Evolutionary conservation across 2,329 filamentous ascomycete genomes (phyloP), one percentile per base, ranked within the genome.

Genomic region (Calonectria hawksworthii): DNA sequence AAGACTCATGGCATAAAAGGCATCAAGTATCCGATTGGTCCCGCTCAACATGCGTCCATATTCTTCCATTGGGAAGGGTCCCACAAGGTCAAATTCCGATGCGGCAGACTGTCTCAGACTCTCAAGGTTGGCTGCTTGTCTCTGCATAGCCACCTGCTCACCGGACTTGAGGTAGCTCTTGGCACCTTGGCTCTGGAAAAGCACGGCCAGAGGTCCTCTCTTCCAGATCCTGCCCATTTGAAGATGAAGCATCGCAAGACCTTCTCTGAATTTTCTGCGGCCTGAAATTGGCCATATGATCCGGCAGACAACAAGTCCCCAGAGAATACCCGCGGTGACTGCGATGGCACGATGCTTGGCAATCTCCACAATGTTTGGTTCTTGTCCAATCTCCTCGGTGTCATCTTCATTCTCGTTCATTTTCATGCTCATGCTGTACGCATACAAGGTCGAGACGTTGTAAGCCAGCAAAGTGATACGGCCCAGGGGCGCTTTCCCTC

Each of bases 151-250:
- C 4, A 61, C 67, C 21, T 79, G 72, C 11, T 78, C 73, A 0
- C 74, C 66, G 0, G 74, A 74, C 74, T 80, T 81, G 83, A 86
- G 84, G 80, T 96, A 98, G 69, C 94, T 93, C 82, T 98, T 96
- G 36, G 88, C 87, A 36, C 86, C 87, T 76, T 91, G 87, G 63
- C 89, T 92, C 50, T 92, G 90, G 0, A 93, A 87, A 50, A 98
- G 89, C 0, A 93, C 92, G 0, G 94, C 93, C 13, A 99, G 87
- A 0, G 97, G 97, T 3, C 98, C 96, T 36, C 96, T 92, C 85
- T 96, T 98, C 97, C 97, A 99, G 76, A 99, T 96, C 21, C 99
- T 89, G 13, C 96, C 95, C 92, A 99, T 96, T 71, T 98, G 95
- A 2, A 99, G 90, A 90, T 97, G 98, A 1, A 99, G 88, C 10